A percentile compares a stretch with the other conserved stretches of the same genome.
These are phyloP conservation scores for Mycena latifolia DNA, from an alignment of 768 basidiomycete genomes.

Conservation along the genomic window DNA sequence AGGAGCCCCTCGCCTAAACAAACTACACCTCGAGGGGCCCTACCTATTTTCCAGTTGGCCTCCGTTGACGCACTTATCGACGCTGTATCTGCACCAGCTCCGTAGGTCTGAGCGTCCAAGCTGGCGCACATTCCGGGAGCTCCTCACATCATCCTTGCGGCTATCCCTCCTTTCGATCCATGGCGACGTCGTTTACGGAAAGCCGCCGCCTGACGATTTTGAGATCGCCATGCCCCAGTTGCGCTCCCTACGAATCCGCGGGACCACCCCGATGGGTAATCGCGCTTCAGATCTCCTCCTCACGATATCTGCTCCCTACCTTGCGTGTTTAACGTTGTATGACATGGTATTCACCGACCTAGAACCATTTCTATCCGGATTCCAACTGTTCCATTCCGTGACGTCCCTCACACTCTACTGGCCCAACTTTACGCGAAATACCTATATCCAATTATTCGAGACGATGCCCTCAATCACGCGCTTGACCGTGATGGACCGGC, in stretches of 20 bases:
- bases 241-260: conserved; percentile 29
- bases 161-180: conserved; percentile 21
- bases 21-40: conserved; percentile 12
- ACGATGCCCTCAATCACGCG: conserved; percentile 24
- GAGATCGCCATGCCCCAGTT: conserved; percentile 17
- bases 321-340: conserved; percentile 18
- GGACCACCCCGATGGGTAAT: conserved; percentile 17
- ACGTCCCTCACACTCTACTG: conserved; percentile 23
- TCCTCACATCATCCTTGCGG: conserved; percentile 12
- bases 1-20: conserved; percentile 14
- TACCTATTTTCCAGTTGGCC: conserved; percentile 23
- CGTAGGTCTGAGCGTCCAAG: conserved; percentile 20
- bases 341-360: conserved; percentile 23
- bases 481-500: conserved; percentile 23
- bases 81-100: conserved; percentile 22
- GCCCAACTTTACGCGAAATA: conserved; percentile 17
- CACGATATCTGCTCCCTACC: conserved; percentile 16
- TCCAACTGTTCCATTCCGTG: conserved; percentile 15
- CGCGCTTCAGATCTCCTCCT: conserved; percentile 27
- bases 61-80: conserved; percentile 11
- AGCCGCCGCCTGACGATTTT: conserved; percentile 7
- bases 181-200: conserved; percentile 23
- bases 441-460: conserved; percentile 11
- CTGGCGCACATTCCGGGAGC: conserved; percentile 22
- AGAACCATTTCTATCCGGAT: conserved; percentile 18